Evolutionary conservation across 768 basidiomycete genomes (phyloP), one percentile per base, ranked within the genome.

Genomic region (Paxillus involutus): DNA sequence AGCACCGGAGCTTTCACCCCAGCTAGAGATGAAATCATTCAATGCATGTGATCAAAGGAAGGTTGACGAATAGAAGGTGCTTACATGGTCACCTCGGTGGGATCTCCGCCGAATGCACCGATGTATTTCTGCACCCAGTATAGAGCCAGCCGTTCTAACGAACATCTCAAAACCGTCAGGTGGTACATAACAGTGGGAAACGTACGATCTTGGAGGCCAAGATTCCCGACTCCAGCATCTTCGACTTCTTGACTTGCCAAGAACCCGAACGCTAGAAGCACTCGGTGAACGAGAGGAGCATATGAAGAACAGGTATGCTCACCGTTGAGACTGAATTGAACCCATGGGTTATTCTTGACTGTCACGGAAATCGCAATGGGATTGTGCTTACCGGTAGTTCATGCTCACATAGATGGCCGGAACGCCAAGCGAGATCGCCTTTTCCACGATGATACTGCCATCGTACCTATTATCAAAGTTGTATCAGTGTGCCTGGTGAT

Each of bases 121-220:
- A 88, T 85, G 58, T 88, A 80, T 21, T 74, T 65, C 59, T 86
- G 81, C 0, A 88, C 77, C 86, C 80, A 83, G 57, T 73, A 58
- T 2, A 21, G 21, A 21, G 21, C 21, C 21, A 21, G 21, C 21
- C 21, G 21, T 21, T 21, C 21, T 21, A 21, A n/a, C 26, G 5
- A 24, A 21, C 12, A 9, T 35, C 48, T 24, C 1, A 13, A 1
- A 5, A n/a, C n/a, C 4, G 9, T 49, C 4, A 9, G 26, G 13
- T 35, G 16, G 12, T 11, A 7, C 0, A 6, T 16, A 37, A 21
- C 8, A 19, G 3, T 21, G 8, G 12, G 1, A 2, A 3, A 40
- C 60, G 1, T 42, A 71, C 70, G 78, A 60, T 85, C 83, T 52
- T 66, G 68, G 6, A 85, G 60, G 7, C 83, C 82, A 0, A 78